These are phyloP conservation scores for Solanum medicagineum DNA, from an alignment of 257 asterid species.

Conservation along the genomic window DNA sequence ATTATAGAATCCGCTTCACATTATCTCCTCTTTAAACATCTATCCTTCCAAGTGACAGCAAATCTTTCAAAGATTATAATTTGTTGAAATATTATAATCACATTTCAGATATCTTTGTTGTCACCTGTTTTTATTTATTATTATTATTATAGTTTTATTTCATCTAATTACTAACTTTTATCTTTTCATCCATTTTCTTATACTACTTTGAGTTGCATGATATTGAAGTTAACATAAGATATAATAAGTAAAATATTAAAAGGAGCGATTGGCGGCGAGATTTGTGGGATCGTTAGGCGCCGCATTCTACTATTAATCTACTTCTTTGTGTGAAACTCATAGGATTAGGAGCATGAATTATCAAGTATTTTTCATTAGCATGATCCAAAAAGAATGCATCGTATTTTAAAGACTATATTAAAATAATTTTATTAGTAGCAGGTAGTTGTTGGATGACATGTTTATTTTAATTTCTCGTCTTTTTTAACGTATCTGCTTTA, in stretches of 20 bases:
- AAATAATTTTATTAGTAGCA: no score
- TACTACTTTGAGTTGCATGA: background rate
- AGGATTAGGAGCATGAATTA: background rate
- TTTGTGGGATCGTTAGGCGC: slow-evolving; percentile 34
- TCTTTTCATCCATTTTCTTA: background rate
- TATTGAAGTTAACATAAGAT: background rate
- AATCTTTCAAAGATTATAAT: background rate
- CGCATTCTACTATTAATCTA: slow-evolving; percentile 14
- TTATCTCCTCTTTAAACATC: background rate
- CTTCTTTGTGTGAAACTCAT: background rate
- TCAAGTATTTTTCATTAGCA: no score
- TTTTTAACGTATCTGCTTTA: no score
- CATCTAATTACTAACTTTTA: background rate
- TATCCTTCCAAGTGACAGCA: background rate
- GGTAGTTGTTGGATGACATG: no score
- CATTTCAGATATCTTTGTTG: background rate
- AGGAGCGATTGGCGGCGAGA: slow-evolving; percentile 54
- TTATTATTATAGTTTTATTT: background rate
- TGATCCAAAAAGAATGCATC: no score
- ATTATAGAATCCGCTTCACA: background rate
- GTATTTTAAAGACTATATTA: no score
- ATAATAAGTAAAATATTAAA: background rate
- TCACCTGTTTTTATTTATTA: background rate
- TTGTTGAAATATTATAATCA: background rate
- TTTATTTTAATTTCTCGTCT: no score